These are phyloP conservation scores for Saccharomyces mikatae DNA, from an alignment of 805 yeast species.

Conservation along the genomic window DNA sequence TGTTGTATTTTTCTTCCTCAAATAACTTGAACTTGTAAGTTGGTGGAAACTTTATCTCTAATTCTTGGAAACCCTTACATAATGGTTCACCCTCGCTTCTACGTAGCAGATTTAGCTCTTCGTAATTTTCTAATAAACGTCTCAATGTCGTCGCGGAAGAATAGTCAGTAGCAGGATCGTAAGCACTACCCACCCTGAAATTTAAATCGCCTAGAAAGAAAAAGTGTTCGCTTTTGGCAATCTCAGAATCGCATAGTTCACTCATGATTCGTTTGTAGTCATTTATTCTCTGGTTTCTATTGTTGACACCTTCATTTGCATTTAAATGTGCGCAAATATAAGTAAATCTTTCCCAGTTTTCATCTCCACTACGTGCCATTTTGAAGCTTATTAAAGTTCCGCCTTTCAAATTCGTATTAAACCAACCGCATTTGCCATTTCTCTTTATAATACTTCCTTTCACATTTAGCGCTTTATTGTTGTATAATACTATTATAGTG, in stretches of 20 bases:
- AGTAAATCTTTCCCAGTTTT: conserved; percentile 37
- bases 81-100: conserved; percentile 33
- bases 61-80: conserved; percentile 60
- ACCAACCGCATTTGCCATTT: conserved; percentile 45
- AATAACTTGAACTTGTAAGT: conserved; percentile 58
- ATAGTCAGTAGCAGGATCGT: conserved; percentile 10
- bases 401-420: conserved; percentile 64
- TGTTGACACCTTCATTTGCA: conserved; percentile 63
- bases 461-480: neutral
- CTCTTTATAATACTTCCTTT: conserved; percentile 2
- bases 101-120: conserved; percentile 30
- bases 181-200: conserved; percentile 45
- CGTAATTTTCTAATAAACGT: conserved; percentile 25
- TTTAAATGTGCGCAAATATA: conserved; percentile 65
- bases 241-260: conserved; percentile 37
- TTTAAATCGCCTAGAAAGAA: conserved; percentile 83
- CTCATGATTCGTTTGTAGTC: conserved; percentile 45
- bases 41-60: conserved; percentile 60
- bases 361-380: conserved; percentile 8
- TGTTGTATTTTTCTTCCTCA: conserved; percentile 39
- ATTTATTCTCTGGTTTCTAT: conserved; percentile 42
- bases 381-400: conserved; percentile 54
- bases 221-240: conserved; percentile 53
- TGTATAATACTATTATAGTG: neutral
- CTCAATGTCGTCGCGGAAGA: conserved; percentile 8